phyloP scores from a whole-genome alignment of 2,329 filamentous ascomycete species.

The Hymenoscyphus salicellus region DNA sequence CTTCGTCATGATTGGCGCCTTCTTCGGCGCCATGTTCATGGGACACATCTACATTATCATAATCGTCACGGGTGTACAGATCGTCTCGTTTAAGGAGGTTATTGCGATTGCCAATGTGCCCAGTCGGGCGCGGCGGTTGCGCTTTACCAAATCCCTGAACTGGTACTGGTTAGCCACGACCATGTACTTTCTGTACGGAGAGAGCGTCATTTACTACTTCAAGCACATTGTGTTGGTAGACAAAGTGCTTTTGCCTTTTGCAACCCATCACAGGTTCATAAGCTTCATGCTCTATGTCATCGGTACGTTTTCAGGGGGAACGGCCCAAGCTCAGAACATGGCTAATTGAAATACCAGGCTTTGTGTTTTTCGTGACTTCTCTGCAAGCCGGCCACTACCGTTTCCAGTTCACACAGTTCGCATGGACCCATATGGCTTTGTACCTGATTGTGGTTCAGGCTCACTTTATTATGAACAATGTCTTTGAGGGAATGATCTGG shows the following conservation, averaged over 20 bases:
- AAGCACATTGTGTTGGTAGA: constrained; percentile 98
- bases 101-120: constrained; percentile 96
- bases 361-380: constrained; percentile 95
- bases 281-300: constrained; percentile 98
- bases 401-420: constrained; percentile 99
- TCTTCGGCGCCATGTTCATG: constrained; percentile 89
- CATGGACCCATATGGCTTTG: constrained; percentile 98
- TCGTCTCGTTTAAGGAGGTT: constrained; percentile 98
- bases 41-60: constrained; percentile 97
- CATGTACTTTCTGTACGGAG: constrained; percentile 99
- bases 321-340: constrained; percentile 22
- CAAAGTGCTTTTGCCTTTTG: constrained; percentile 84
- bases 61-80: constrained; percentile 88
- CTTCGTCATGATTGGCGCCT: constrained; percentile 91
- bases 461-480: constrained; percentile 99
- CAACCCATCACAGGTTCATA: constrained; percentile 97
- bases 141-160: constrained; percentile 93
- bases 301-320: constrained; percentile 54
- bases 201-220: constrained; percentile 99
- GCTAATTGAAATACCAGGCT: constrained; percentile 55
- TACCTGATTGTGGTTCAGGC: constrained; percentile 97
- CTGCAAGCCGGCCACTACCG: constrained; percentile 94
- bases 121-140: constrained; percentile 82
- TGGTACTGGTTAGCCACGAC: constrained; percentile 99
- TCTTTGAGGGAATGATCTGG: constrained; percentile 99